These are phyloP conservation scores for Nicotiana otophora DNA, from an alignment of 257 asterid genomes.

Conservation along the genomic window DNA sequence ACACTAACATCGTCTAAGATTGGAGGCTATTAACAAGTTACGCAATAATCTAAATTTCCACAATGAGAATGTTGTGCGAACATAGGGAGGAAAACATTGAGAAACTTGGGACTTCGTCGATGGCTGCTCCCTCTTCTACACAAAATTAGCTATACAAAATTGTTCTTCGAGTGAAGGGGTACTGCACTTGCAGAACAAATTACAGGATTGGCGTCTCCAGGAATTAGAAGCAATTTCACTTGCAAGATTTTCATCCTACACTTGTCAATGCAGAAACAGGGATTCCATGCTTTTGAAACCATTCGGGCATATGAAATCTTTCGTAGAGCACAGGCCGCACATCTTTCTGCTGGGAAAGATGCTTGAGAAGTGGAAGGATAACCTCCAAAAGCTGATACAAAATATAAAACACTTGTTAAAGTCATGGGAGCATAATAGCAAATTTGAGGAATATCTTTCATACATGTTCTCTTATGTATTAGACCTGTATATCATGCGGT, in stretches of 20 bases:
- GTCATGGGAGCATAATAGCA: neutral
- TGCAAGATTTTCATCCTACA: constrained; percentile 10
- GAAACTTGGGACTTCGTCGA: neutral
- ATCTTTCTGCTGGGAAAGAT: constrained; percentile 78
- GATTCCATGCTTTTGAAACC: constrained; percentile 87
- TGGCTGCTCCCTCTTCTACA: constrained; percentile 18
- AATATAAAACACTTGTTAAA: constrained; percentile 10
- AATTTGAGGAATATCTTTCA: neutral
- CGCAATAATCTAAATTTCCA: constrained; percentile 31
- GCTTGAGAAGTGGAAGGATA: constrained; percentile 87
- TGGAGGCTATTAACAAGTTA: constrained; percentile 34
- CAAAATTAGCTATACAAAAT: constrained; percentile 18
- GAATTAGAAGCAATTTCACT: constrained; percentile 1
- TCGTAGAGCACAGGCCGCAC: constrained; percentile 66
- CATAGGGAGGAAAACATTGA: constrained; percentile 5
- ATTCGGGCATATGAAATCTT: constrained; percentile 86
- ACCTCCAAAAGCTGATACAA: constrained; percentile 72
- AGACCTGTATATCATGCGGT: constrained; percentile 79
- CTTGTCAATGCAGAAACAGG: constrained; percentile 57
- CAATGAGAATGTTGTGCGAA: constrained; percentile 26
- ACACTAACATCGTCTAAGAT: constrained; percentile 13
- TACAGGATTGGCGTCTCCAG: constrained; percentile 8
- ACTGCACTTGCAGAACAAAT: constrained; percentile 8
- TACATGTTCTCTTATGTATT: neutral
- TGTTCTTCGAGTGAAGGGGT: constrained; percentile 10